Base-by-base conservation (phyloP, 2,329 filamentous ascomycete genomes). In the Plectosphaerella sp. region DNA sequence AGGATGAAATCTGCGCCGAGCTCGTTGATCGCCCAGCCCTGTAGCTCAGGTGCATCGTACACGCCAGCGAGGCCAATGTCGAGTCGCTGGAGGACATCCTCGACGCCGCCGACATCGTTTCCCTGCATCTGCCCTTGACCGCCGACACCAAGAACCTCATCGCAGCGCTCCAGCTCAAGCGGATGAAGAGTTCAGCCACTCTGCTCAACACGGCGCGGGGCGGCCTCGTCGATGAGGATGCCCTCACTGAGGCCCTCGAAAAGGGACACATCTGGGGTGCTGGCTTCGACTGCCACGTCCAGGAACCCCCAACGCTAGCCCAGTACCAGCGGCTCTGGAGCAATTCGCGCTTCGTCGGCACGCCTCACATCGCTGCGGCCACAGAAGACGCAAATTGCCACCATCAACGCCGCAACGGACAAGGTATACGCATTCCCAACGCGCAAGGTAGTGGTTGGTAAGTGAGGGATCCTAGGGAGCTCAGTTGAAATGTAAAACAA, bases 171-270 rank as follows among this genome's bases (percentile, higher is more conserved):
- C 58, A 64, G 41, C 52, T 69, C 5, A 50, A 48, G 8, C 42
- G 56, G 10, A 66, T 69, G 64, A 64, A 64, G 48, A 35, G 52
- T 4, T 58, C 55, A 6, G 61, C 65, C 0, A 65, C 69, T 18
- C 49, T 69, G 18, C 46, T 69, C 37, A 69, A 69, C 47, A 58
- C 58, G n/a, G 61, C 65, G 4, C 58, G 66, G 1, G 67, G 66
- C 3, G 65, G 66, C 3, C 60, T 68, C 36, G 61, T 69, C 3
- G 58, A 68, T 49, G 66, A 68, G 50, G 48, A 50, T 6, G 66
- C 61, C 18, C 49, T 69, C 10, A 48, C 60, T 9, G 54, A 59
- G 1, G 65, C 61, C 9, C 52, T 68, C 10, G 45, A 57, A 9
- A 49, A 57, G 24, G 55, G 58, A 11, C 47, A 56, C 43, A 59